These are phyloP conservation scores for Dactylellina haptotyla DNA, from an alignment of 2,329 filamentous ascomycete species.

Conservation along the genomic window DNA sequence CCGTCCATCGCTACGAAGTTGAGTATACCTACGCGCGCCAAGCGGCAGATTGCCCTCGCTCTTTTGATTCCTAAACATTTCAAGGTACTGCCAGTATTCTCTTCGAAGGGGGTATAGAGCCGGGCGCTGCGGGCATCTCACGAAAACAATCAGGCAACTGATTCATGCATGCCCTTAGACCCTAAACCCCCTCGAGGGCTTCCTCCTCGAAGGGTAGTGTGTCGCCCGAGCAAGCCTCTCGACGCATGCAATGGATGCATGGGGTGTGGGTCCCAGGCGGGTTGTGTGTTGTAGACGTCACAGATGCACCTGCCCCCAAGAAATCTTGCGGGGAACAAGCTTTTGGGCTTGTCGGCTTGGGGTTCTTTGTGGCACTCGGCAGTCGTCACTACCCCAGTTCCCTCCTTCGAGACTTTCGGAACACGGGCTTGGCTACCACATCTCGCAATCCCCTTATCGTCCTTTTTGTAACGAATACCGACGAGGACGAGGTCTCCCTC, in stretches of 20 bases:
- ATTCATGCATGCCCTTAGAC: neutral
- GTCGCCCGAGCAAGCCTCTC: constrained; percentile 11
- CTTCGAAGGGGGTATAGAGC: neutral
- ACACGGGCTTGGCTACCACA: constrained; percentile 1
- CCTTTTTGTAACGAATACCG: no score
- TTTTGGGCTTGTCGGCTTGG: constrained; percentile 38
- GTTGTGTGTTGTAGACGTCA: constrained; percentile 34
- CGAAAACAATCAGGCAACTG: constrained; percentile 16
- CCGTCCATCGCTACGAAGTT: constrained; percentile 9
- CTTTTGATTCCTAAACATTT: neutral
- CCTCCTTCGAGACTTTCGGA: neutral
- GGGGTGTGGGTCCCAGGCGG: constrained; percentile 11
- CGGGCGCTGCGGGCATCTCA: neutral
- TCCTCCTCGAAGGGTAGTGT: neutral
- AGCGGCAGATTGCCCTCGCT: neutral
- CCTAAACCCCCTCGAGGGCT: neutral
- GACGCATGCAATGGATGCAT: no score
- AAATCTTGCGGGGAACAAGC: constrained; percentile 45
- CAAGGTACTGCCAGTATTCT: neutral
- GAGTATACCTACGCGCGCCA: constrained; percentile 16
- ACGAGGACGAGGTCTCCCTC: no score
- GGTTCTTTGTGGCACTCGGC: constrained; percentile 7
- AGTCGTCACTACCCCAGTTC: constrained; percentile 7
- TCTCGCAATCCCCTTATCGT: neutral
- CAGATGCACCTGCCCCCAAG: constrained; percentile 6